Evolutionary conservation across 225 moss, liverwort and hornwort species (phyloP), one percentile per base, ranked within the genome.

Genomic region (Thuidium tamariscinum): DNA sequence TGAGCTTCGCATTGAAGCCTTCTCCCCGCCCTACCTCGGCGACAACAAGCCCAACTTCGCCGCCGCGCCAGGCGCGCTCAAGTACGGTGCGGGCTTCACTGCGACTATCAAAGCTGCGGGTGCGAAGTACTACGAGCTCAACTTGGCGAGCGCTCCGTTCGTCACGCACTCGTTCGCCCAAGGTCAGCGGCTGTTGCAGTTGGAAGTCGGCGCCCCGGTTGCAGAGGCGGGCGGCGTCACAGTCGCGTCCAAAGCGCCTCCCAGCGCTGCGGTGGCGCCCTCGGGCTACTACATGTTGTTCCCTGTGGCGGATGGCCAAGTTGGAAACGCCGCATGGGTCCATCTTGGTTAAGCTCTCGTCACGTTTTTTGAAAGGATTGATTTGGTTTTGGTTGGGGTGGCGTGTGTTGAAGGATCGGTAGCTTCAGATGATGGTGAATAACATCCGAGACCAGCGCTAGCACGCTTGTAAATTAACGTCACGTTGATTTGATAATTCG

Each of bases 251-350:
- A 89, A 75, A 32, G 90, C 83, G 23, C 93, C 93, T 27, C 74
- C 90, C 4, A 59, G 8, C 21, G 73, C 83, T 3, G 85, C 61
- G 14, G 23, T 89, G 1, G 93, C 93, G 2, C 93, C 93, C 0
- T 66, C 87, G 4, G 93, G 91, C 13, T 93, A 91, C 74, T 93
- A 93, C 81, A 91, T 93, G 93, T 39, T 93, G 19, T 91, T 93
- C 37, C 90, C 93, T 5, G 91, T 93, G 61, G 90, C 90, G 7
- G 89, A 90, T 64, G 90, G 90, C 57, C 69, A 61, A 4, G 89
- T 87, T 22, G 91, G 93, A 2, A 1, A 88, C 39, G 93, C 93
- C 5, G 81, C 90, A 1, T 93, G 93, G 93, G 89, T 93, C n/a
- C 75, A 91, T 60, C 34, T 91, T 52, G 89, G 89, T 15, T 89